Evolutionary conservation across 306 rosid genomes (phyloP).

Genomic region (Cucumis melo): DNA sequence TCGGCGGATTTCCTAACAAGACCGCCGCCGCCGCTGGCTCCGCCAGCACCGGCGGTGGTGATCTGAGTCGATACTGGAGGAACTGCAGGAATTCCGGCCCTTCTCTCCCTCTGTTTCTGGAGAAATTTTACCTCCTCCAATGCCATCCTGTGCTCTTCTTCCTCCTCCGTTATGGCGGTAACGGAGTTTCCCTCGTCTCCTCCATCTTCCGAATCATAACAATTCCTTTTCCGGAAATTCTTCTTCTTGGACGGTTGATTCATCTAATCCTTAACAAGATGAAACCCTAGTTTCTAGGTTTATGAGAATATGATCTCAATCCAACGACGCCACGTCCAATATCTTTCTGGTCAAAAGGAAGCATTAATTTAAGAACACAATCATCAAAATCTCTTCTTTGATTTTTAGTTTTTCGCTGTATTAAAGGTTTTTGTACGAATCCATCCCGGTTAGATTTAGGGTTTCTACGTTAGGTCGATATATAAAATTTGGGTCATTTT

Average conservation of each 20-base stretch:
- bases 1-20: constrained; percentile 19
- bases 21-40: not conserved
- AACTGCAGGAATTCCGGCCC: constrained; percentile 68
- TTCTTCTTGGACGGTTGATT: constrained; percentile 4
- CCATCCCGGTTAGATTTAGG: too few species aligned
- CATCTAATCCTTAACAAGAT: not conserved
- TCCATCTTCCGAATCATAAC: not conserved
- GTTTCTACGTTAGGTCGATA: too few species aligned
- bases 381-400: too few species aligned
- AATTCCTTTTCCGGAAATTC: constrained; percentile 15
- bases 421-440: too few species aligned
- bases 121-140: constrained; percentile 88
- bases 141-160: constrained; percentile 40
- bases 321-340: not conserved
- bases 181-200: not conserved
- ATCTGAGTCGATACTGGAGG: constrained; percentile 3
- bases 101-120: constrained; percentile 86
- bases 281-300: not conserved
- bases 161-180: not conserved
- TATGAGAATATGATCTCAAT: not conserved
- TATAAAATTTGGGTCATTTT: too few species aligned
- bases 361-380: not conserved
- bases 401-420: too few species aligned
- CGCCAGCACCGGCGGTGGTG: not conserved
- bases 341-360: not conserved